Evolutionary conservation across 1,284 basidiomycete genomes (phyloP).

Genomic region (Cutaneotrichosporon mucoides): DNA sequence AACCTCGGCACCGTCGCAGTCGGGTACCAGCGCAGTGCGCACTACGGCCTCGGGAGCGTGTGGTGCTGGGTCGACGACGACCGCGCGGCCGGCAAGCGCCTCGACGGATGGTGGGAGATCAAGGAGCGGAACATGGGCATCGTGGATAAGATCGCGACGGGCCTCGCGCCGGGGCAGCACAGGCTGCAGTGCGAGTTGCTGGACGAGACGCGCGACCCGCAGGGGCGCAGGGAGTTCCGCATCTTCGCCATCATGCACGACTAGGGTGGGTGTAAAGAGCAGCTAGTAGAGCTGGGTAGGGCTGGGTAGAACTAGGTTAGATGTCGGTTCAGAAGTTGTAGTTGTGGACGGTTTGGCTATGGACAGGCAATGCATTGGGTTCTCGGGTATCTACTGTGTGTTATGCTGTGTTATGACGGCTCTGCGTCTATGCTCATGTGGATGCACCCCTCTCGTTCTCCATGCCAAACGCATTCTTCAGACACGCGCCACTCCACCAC

Average conservation of each 20-base stretch:
- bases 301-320: too few relatives aligned
- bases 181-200: constrained; percentile 18
- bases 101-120: constrained; percentile 39
- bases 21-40: constrained; percentile 33
- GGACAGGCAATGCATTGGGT: neutral
- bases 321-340: too few relatives aligned
- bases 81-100: constrained; percentile 17
- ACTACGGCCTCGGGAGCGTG: constrained; percentile 45
- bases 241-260: constrained; percentile 21
- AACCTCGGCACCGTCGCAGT: constrained; percentile 33
- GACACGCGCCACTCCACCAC: too few relatives aligned
- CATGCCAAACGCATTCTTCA: too few relatives aligned
- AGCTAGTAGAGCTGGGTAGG: too few relatives aligned
- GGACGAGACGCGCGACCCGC: constrained; percentile 12
- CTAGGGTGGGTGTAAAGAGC: neutral
- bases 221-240: constrained; percentile 13
- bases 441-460: too few relatives aligned
- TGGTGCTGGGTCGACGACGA: constrained; percentile 44
- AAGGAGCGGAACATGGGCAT: constrained; percentile 22
- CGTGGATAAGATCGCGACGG: constrained; percentile 13
- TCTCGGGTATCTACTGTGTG: neutral
- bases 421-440: too few relatives aligned
- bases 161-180: constrained; percentile 10
- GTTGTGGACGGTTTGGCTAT: too few relatives aligned
- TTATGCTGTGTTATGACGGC: too few relatives aligned